Evolutionary conservation across 805 yeast genomes (phyloP).

Genomic region (Zygoascus biomembranicola): DNA sequence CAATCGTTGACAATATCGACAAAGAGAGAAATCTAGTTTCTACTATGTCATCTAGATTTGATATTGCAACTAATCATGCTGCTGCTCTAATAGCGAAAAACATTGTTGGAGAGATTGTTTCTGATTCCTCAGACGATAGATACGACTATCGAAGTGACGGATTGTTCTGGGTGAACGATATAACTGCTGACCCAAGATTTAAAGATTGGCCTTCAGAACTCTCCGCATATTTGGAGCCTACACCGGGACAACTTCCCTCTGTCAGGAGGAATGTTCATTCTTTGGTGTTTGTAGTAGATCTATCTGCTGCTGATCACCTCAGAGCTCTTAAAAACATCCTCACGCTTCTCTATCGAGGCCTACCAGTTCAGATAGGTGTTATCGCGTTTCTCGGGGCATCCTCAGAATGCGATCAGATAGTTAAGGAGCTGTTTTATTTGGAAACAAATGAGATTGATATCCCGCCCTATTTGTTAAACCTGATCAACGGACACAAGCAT

Average conservation of each 20-base stretch:
- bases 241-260: constrained; percentile 58
- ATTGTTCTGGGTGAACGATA: constrained; percentile 68
- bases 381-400: constrained; percentile 44
- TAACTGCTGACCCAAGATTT: constrained; percentile 56
- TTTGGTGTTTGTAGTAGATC: constrained; percentile 56
- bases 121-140: constrained; percentile 15
- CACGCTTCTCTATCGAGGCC: constrained; percentile 34
- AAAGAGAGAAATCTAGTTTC: constrained; percentile 29
- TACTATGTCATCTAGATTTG: constrained; percentile 2
- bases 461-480: not conserved
- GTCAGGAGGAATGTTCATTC: constrained; percentile 70
- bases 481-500: constrained; percentile 9
- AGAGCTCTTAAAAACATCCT: constrained; percentile 34
- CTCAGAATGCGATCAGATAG: constrained; percentile 15
- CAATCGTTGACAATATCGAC: constrained; percentile 31
- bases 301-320: constrained; percentile 46
- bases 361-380: constrained; percentile 77
- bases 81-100: constrained; percentile 26
- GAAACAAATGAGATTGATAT: not conserved
- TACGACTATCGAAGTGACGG: constrained; percentile 30
- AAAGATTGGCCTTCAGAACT: constrained; percentile 37
- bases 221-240: constrained; percentile 36
- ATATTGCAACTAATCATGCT: constrained; percentile 5
- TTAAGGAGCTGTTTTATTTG: constrained; percentile 14
- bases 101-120: constrained; percentile 12